Conservation (phyloP, 1,139 yeast genomes). For the Blastobotrys proliferans region DNA sequence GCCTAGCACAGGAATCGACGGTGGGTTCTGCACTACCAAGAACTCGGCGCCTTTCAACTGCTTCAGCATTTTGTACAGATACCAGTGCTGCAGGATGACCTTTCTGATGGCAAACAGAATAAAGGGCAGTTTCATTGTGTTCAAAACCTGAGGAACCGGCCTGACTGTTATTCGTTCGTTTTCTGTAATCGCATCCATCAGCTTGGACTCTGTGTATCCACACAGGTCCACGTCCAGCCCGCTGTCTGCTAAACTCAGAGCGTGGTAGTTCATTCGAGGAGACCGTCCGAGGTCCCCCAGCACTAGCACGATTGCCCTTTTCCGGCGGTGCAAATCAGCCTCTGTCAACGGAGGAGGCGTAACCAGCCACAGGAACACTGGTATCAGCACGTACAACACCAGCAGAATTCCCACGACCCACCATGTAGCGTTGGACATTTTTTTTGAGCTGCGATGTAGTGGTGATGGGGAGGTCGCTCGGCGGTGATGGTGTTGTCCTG, state of each 20-base stretch:
- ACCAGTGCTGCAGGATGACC: slow-evolving; percentile 51
- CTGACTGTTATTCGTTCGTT: slow-evolving; percentile 28
- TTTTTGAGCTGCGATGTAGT: not conserved
- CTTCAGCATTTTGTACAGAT: slow-evolving; percentile 47
- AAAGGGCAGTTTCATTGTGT: slow-evolving; percentile 47
- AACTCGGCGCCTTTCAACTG: slow-evolving; percentile 60
- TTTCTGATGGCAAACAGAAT: slow-evolving; percentile 57
- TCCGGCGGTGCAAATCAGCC: slow-evolving; percentile 33
- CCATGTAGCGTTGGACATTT: not conserved
- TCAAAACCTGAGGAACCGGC: slow-evolving; percentile 45
- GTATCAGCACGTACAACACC: slow-evolving; percentile 29
- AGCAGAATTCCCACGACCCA: slow-evolving; percentile 22
- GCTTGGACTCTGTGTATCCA: slow-evolving; percentile 61
- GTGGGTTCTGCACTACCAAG: slow-evolving; percentile 84
- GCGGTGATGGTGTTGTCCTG: too few relatives aligned
- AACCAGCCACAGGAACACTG: slow-evolving; percentile 28
- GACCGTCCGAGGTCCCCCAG: slow-evolving; percentile 94
- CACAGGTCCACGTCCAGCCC: slow-evolving; percentile 79
- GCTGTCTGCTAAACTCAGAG: slow-evolving; percentile 61
- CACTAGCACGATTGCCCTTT: slow-evolving; percentile 69
- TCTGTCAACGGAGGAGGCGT: slow-evolving; percentile 22
- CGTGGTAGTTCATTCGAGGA: slow-evolving; percentile 94
- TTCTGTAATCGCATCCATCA: slow-evolving; percentile 29
- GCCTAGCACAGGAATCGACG: slow-evolving; percentile 77
- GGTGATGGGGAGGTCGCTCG: not conserved